Conservation (phyloP, 2,329 filamentous ascomycete genomes). For the Daldinia eschscholtzii region DNA sequence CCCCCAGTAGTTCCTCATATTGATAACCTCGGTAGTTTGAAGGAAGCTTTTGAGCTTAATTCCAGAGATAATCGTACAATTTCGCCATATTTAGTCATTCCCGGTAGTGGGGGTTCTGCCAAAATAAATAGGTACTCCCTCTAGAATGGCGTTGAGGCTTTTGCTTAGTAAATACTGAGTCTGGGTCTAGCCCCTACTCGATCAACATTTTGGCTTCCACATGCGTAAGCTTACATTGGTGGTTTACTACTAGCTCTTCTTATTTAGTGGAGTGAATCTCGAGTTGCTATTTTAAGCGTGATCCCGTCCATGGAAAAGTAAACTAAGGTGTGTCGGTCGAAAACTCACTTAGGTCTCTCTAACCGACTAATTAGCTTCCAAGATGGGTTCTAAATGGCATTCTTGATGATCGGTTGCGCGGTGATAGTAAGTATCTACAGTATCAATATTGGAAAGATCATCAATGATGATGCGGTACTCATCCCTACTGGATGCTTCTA, state of each 20-base stretch:
- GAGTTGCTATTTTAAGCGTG: conserved; percentile 8
- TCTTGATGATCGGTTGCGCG: neutral
- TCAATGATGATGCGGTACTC: neutral
- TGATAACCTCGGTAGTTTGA: neutral
- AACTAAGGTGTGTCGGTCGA: conserved; percentile 3
- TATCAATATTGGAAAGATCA: neutral
- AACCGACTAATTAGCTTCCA: neutral
- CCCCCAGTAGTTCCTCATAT: conserved; percentile 1
- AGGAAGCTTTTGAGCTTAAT: conserved; percentile 4
- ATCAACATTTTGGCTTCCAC: neutral
- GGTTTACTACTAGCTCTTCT: neutral
- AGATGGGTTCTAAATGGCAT: neutral
- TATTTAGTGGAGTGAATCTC: neutral
- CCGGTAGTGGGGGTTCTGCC: neutral
- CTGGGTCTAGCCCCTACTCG: neutral
- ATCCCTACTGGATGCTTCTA: neutral
- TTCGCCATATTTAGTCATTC: neutral
- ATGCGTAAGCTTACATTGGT: conserved; percentile 6
- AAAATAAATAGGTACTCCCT: neutral
- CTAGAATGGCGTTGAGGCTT: neutral
- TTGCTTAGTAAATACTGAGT: conserved; percentile 1
- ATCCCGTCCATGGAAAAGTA: conserved; percentile 3
- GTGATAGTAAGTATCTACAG: neutral
- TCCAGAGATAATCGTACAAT: neutral
- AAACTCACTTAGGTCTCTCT: neutral